A percentile compares a stretch with the other conserved stretches of the same genome.
phyloP scores from a whole-genome alignment of 2,329 filamentous ascomycete species.

The Penicillium sp. region DNA sequence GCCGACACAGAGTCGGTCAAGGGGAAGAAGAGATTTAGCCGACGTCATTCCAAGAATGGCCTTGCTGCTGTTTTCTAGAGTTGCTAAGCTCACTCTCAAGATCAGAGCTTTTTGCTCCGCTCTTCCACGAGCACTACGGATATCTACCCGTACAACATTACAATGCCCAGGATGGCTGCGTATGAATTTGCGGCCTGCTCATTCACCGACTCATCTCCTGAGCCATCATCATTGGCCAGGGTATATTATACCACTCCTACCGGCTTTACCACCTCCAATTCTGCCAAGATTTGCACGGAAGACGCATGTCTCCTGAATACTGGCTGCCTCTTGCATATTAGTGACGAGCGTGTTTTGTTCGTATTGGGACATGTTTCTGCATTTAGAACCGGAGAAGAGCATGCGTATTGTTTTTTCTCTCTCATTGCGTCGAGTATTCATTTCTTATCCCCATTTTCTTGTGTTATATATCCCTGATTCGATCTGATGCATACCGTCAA shows the following conservation, averaged over 20 bases:
- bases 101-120: neutral
- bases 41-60: slow-evolving; percentile 92
- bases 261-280: neutral
- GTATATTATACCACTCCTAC: neutral
- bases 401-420: slow-evolving; percentile 14
- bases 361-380: slow-evolving; percentile 24
- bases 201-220: neutral
- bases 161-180: neutral
- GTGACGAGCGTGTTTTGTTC: slow-evolving; percentile 27
- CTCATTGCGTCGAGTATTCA: slow-evolving; percentile 2
- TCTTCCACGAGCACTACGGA: neutral
- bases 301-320: slow-evolving; percentile 16
- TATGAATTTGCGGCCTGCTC: neutral
- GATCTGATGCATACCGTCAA: slow-evolving; percentile 26
- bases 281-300: slow-evolving; percentile 1
- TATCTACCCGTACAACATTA: neutral
- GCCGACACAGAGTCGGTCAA: slow-evolving; percentile 57
- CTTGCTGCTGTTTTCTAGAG: slow-evolving; percentile 78
- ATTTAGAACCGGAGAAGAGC: slow-evolving; percentile 28
- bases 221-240: neutral
- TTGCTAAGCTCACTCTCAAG: neutral
- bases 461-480: slow-evolving; percentile 29
- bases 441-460: slow-evolving; percentile 13
- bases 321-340: slow-evolving; percentile 26
- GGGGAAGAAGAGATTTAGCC: slow-evolving; percentile 73